Conservation (phyloP, 352 stramenopile genomes). For the Globisporangium canariense region DNA sequence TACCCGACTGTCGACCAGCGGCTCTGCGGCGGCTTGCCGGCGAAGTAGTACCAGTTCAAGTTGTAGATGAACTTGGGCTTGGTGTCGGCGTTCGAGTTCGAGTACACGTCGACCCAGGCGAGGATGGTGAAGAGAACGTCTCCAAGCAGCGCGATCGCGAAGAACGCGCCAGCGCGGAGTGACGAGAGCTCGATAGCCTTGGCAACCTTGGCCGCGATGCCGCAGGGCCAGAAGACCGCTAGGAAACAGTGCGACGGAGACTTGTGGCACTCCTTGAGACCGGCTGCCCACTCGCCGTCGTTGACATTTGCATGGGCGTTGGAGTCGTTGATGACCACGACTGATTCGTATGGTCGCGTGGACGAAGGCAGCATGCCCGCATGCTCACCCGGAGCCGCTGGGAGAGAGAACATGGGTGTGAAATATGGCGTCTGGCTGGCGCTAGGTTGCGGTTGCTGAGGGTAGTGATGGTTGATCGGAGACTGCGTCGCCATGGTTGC, state of each 20-base stretch:
- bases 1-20: constrained; percentile 5
- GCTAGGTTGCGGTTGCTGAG: neutral
- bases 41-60: neutral
- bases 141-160: constrained; percentile 8
- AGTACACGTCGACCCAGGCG: constrained; percentile 5
- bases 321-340: neutral
- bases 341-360: neutral
- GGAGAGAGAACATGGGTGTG: neutral
- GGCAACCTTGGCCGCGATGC: neutral
- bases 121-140: neutral
- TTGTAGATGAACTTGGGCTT: neutral
- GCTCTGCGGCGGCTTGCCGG: neutral
- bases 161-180: neutral
- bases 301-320: neutral
- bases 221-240: constrained; percentile 2
- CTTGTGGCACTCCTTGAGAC: constrained; percentile 7
- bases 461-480: neutral
- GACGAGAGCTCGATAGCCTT: neutral
- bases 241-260: neutral
- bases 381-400: neutral
- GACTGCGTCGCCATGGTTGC: neutral
- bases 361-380: neutral
- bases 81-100: neutral
- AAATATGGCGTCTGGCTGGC: neutral
- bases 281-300: neutral